Base-by-base conservation (phyloP, 2,329 filamentous ascomycete genomes). In the Aspergillus ochraceoroseus region DNA sequence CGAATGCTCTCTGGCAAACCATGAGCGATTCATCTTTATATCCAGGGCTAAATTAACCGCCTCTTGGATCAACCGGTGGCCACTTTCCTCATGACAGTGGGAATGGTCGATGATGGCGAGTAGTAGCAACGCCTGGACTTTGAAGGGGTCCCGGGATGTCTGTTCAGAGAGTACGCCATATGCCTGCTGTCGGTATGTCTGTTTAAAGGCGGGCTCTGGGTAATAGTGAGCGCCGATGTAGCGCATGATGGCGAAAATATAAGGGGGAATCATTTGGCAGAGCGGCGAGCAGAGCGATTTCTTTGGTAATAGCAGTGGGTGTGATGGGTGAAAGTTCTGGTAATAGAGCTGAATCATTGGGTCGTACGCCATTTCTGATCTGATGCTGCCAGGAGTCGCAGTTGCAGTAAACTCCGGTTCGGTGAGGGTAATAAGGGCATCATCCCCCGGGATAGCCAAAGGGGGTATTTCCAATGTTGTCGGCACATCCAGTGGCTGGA, bases 31-130 rank as follows among this genome's bases (percentile, higher is more conserved):
- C 64, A 94, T 76, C 0, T 82, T 80, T 18, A 92, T 72, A 38
- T 85, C 77, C 4, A 90, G 62, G 0, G 86, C 84, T 17, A 88
- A 64, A 1, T 76, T 70, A 54, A 86, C 80, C 3, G 79, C 82
- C 19, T 81, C 73, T 5, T 70, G 68, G 12, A 94, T 74, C 2
- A 56, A 50, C 3, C 33, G 35, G 3, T 47, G 41, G 2, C 58
- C 57, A 29, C 40, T 46, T 8, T 52, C 47, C 15, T 58, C 52
- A 2, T 55, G 49, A 15, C 53, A 51, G 13, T 58, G 47, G 2
- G 57, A 54, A 33, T 62, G 59, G 12, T 54, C 53, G 6, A 51
- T 41, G 15, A 63, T 61, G 7, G 56, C 51, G 5, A 61, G 55
- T 4, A 64, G 40, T 0, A 64, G 49, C 34, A 60, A 45, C 4